Base-by-base conservation (phyloP, 1,284 basidiomycete species). In the Irpex sp. region DNA sequence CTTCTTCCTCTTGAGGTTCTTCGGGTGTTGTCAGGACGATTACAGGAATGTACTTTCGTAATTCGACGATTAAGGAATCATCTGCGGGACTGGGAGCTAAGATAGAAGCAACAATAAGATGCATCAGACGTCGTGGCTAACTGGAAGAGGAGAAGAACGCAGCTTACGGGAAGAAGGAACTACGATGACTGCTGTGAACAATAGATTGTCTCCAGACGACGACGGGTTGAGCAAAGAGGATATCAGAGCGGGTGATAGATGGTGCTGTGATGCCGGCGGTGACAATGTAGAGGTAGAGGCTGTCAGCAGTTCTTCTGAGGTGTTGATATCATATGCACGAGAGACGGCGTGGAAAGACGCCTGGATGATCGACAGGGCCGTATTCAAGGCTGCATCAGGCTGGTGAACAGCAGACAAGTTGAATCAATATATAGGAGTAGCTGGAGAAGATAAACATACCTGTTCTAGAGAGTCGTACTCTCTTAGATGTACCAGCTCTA, bases 111-210 rank as follows among this genome's bases (percentile, higher is more conserved):
- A 31, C 2, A 9, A 56, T 11, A 36, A 26, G 8, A 15, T 17
- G 38, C 31, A 34, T 9, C n/a, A 34, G 4, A 9, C 13, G 34
- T 48, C 17, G 26, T 26, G 26, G 26, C 26, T 26, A 2, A 26
- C 3, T 4, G 44, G 48, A 21, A 40, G 51, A 38, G 26, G 2
- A 37, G 21, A 34, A 58, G 17, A 13, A n/a, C 6, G 49, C 21
- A 15, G 34, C 79, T 73, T 69, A 86, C 85, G 71, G 64, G 79
- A 75, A 40, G 79, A 76, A 9, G 82, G 76, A n/a, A 85, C 69
- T 64, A 88, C 76, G 54, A 90, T 72, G 57, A 88, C 74, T 7
- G 83, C 86, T 3, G 86, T 87, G 69, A 84, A 85, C 55, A 77
- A 64, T 2, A 72, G 72, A 8, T 74, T 21, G 19, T 19, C 49